These are phyloP conservation scores for Eucalyptus tenuipes DNA, from an alignment of 345 rosid species.

Conservation along the genomic window DNA sequence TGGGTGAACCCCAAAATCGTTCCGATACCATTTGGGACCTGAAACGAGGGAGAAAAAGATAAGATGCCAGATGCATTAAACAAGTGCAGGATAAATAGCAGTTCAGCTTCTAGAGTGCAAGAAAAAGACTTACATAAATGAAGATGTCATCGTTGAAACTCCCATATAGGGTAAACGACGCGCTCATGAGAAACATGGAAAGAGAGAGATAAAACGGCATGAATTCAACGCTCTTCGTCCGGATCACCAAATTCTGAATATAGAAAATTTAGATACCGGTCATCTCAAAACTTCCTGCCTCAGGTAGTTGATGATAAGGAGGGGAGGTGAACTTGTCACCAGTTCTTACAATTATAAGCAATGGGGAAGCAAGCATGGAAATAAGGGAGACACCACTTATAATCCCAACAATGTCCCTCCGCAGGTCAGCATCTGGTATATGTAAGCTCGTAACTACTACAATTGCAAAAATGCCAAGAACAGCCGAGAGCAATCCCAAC, in stretches of 20 bases:
- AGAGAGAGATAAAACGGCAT: constrained; percentile 91
- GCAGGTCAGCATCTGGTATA: constrained; percentile 12
- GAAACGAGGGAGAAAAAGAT: constrained; percentile 6
- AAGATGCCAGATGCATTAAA: not conserved
- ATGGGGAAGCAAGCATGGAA: constrained; percentile 83
- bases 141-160: constrained; percentile 52
- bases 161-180: constrained; percentile 60
- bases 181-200: constrained; percentile 82
- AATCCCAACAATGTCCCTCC: constrained; percentile 47
- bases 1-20: constrained; percentile 63
- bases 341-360: constrained; percentile 71
- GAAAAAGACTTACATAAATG: constrained; percentile 41
- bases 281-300: not conserved
- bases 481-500: constrained; percentile 44
- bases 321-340: not conserved
- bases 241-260: constrained; percentile 67
- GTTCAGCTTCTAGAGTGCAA: not conserved
- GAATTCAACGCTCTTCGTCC: constrained; percentile 71
- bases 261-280: not conserved
- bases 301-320: not conserved
- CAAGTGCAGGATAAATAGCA: not conserved
- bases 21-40: constrained; percentile 88
- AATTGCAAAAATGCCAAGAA: constrained; percentile 26
- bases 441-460: constrained; percentile 52
- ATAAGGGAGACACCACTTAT: constrained; percentile 63